Percentiles rank a stretch among this genome's conserved stretches.
Conservation (phyloP, 2,329 filamentous ascomycete genomes). For the Penicillium sp. region DNA sequence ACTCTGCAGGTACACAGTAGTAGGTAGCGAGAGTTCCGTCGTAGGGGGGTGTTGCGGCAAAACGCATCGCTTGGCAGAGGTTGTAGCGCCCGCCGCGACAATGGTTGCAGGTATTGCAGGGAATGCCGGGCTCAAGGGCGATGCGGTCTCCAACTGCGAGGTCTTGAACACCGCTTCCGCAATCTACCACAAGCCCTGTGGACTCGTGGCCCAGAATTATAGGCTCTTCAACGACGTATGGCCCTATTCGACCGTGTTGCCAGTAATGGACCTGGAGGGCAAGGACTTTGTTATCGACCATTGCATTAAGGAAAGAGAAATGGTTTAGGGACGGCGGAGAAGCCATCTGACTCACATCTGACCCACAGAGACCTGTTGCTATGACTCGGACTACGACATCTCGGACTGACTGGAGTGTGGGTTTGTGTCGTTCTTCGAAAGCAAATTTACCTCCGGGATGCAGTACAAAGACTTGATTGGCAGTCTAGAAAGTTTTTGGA, state of each 20-base stretch:
- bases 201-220: conserved; percentile 64
- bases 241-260: conserved; percentile 39
- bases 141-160: conserved; percentile 66
- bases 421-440: conserved; percentile 21
- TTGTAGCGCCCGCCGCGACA: conserved; percentile 83
- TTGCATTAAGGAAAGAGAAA: neutral
- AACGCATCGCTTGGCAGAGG: conserved; percentile 78
- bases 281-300: neutral
- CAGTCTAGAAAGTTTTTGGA: neutral
- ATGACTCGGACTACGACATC: conserved; percentile 74
- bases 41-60: conserved; percentile 84
- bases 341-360: conserved; percentile 56
- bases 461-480: conserved; percentile 18
- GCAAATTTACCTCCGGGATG: conserved; percentile 22
- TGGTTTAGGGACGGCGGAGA: too few species aligned
- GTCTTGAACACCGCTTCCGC: conserved; percentile 55
- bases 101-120: conserved; percentile 66
- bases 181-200: conserved; percentile 59
- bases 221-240: conserved; percentile 35
- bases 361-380: conserved; percentile 83
- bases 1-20: conserved; percentile 76
- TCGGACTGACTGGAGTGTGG: conserved; percentile 41
- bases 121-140: conserved; percentile 69
- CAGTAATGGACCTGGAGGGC: conserved; percentile 38
- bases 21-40: conserved; percentile 83